These are phyloP conservation scores for Solanum medicagineum DNA, from an alignment of 257 asterid species.

Conservation along the genomic window DNA sequence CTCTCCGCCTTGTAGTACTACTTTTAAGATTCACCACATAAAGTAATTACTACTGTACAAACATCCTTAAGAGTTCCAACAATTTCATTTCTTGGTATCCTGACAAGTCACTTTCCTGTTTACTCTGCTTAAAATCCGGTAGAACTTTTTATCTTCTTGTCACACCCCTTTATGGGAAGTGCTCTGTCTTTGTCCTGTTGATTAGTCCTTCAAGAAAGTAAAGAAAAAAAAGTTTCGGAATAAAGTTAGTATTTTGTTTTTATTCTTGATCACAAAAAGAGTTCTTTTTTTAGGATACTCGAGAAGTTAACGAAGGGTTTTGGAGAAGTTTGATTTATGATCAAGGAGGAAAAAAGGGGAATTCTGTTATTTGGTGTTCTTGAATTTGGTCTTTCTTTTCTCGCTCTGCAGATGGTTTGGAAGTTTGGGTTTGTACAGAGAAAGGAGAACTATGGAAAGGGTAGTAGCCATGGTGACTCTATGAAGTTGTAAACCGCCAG, in stretches of 20 bases:
- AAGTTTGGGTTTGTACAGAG: background rate
- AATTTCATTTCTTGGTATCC: background rate
- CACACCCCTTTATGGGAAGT: background rate
- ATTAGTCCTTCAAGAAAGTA: background rate
- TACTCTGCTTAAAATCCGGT: background rate
- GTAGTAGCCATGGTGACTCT: background rate
- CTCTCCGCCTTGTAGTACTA: background rate
- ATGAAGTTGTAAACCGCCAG: background rate
- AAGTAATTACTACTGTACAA: background rate
- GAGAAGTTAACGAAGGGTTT: background rate
- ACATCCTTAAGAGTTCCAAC: background rate
- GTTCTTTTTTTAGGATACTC: background rate
- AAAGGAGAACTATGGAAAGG: background rate
- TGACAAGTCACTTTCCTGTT: background rate
- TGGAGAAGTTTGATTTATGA: background rate
- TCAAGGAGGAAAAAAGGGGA: background rate
- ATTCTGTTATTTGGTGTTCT: background rate
- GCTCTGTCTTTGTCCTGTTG: background rate
- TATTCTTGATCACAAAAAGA: background rate
- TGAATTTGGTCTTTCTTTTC: background rate
- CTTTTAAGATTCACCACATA: background rate
- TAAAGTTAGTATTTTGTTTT: background rate
- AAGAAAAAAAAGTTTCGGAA: background rate
- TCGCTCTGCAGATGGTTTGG: background rate
- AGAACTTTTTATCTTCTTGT: background rate